phyloP scores from a whole-genome alignment of 257 asterid species.

The Paraleonurus japonicus region DNA sequence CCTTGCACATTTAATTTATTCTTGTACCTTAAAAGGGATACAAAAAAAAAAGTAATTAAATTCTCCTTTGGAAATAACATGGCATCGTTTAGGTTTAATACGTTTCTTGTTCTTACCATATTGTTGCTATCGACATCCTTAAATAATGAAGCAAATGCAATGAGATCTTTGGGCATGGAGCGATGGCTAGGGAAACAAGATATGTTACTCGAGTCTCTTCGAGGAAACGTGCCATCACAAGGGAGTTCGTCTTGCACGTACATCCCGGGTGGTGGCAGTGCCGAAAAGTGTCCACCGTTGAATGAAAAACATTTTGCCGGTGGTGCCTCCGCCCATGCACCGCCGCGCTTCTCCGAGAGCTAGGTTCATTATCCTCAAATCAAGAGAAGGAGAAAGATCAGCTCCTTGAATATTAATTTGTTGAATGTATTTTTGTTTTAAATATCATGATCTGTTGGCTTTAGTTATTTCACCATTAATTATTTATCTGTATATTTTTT shows the following conservation, averaged over 20 bases:
- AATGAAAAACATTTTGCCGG: conserved; percentile 28
- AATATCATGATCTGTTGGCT: too few relatives aligned
- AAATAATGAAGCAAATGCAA: conserved; percentile 23
- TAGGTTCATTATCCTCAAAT: background rate
- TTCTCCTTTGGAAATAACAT: background rate
- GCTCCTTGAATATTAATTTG: background rate
- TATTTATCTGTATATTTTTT: too few relatives aligned
- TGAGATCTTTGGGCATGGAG: conserved; percentile 30
- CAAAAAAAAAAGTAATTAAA: background rate
- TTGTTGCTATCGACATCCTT: background rate
- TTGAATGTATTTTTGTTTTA: background rate
- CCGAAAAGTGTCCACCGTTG: conserved; percentile 23
- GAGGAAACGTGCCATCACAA: conserved; percentile 32
- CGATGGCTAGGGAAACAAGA: conserved; percentile 2
- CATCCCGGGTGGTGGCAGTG: conserved; percentile 30
- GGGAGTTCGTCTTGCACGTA: conserved; percentile 40
- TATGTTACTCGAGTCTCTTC: conserved; percentile 31
- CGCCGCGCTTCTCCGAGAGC: background rate
- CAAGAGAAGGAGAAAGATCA: background rate
- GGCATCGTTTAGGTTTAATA: conserved; percentile 13
- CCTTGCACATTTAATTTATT: background rate
- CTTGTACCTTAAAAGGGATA: background rate
- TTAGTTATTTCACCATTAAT: too few relatives aligned
- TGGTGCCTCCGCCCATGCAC: background rate
- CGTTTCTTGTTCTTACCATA: conserved; percentile 16